Evolutionary conservation across 2,329 filamentous ascomycete genomes (phyloP).

Genomic region (Fusarium illudens): DNA sequence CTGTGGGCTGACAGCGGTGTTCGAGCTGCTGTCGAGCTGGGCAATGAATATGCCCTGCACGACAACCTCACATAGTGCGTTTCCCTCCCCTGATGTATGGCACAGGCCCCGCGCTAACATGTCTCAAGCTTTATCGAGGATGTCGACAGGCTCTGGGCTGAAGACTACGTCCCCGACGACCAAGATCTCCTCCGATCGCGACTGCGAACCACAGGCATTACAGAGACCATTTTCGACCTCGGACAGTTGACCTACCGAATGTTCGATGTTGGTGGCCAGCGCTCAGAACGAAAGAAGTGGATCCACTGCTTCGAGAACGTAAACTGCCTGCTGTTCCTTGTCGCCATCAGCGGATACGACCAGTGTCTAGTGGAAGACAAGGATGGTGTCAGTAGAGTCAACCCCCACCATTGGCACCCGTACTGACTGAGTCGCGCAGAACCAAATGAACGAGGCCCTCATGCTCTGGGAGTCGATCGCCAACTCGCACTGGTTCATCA

Average conservation of each 20-base stretch:
- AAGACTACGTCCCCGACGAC: constrained; percentile 86
- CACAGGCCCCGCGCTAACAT: constrained; percentile 26
- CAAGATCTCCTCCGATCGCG: constrained; percentile 93
- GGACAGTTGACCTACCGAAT: constrained; percentile 94
- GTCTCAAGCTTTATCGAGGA: constrained; percentile 79
- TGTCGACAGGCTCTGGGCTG: constrained; percentile 77
- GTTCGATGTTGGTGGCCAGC: constrained; percentile 93
- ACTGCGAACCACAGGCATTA: constrained; percentile 93
- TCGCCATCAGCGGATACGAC: constrained; percentile 95
- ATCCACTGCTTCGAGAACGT: constrained; percentile 97
- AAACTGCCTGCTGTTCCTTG: constrained; percentile 89
- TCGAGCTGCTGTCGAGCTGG: constrained; percentile 86
- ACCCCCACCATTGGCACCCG: background rate
- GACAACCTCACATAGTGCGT: constrained; percentile 94
- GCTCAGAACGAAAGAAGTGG: constrained; percentile 96
- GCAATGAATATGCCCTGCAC: constrained; percentile 95
- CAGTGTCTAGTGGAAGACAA: constrained; percentile 96
- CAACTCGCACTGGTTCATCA: constrained; percentile 86
- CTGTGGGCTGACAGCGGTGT: constrained; percentile 88
- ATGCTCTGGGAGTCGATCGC: constrained; percentile 89
- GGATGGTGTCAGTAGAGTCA: constrained; percentile 77
- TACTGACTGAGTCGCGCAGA: constrained; percentile 58
- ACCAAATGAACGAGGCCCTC: constrained; percentile 90
- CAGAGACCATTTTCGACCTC: constrained; percentile 91
- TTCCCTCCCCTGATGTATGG: background rate